A percentile compares a stretch with the other conserved stretches of the same genome.
Evolutionary conservation across 305 asterid genomes (phyloP).

Genomic region (Solanum hybrid): DNA sequence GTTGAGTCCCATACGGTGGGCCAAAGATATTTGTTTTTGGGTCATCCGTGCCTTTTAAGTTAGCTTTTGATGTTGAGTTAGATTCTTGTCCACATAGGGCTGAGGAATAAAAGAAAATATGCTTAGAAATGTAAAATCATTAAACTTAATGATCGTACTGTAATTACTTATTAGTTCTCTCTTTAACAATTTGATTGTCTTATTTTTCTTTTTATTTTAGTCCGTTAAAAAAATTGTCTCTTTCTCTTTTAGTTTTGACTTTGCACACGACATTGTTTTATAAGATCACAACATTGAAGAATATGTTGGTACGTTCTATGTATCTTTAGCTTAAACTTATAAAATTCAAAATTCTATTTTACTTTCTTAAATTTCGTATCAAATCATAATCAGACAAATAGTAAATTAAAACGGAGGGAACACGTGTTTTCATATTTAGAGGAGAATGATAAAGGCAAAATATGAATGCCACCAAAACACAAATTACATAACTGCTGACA

Average conservation of each 20-base stretch:
- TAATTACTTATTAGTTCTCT: neutral
- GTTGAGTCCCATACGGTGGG: neutral
- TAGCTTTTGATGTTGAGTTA: neutral
- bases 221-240: neutral
- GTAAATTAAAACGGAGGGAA: neutral
- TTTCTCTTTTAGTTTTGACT: neutral
- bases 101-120: neutral
- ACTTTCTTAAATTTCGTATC: neutral
- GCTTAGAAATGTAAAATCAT: neutral
- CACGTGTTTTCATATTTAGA: neutral
- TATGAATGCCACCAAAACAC: neutral
- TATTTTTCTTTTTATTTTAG: neutral
- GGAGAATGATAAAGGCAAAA: neutral
- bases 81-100: neutral
- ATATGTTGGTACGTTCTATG: neutral
- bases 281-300: neutral
- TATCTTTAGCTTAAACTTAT: neutral
- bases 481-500: neutral
- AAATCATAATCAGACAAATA: neutral
- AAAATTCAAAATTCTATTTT: neutral
- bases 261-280: neutral
- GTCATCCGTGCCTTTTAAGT: neutral
- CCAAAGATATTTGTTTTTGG: neutral
- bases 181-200: neutral
- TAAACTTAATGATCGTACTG: neutral